These are phyloP conservation scores for Vitis vinifera DNA, from an alignment of 164 flowering plant species.

Conservation along the genomic window ASM3070453v1 NC_081810.1:5355501-5356000, in stretches of 20 bases:
- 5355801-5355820: constrained; percentile 89
- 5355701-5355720: constrained; percentile 75
- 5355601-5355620: not conserved
- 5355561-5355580: no score
- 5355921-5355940: constrained; percentile 2
- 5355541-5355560: not conserved
- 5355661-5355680: constrained; percentile 76
- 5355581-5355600: not conserved
- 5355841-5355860: constrained; percentile 88
- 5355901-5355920: constrained; percentile 59
- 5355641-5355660: constrained; percentile 79
- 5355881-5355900: constrained; percentile 70
- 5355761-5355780: no score
- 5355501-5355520: constrained; percentile 89
- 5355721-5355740: not conserved
- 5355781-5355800: not conserved
- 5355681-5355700: constrained; percentile 97
- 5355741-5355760: no score
- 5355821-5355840: constrained; percentile 82
- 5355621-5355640: not conserved
- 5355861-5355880: constrained; percentile 81
- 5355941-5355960: not conserved
- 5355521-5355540: constrained; percentile 40
- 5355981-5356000: constrained; percentile 48
- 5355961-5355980: not conserved